Base-by-base conservation (phyloP, 495 filamentous ascomycete genomes). In the Oleoguttula mirabilis region DNA sequence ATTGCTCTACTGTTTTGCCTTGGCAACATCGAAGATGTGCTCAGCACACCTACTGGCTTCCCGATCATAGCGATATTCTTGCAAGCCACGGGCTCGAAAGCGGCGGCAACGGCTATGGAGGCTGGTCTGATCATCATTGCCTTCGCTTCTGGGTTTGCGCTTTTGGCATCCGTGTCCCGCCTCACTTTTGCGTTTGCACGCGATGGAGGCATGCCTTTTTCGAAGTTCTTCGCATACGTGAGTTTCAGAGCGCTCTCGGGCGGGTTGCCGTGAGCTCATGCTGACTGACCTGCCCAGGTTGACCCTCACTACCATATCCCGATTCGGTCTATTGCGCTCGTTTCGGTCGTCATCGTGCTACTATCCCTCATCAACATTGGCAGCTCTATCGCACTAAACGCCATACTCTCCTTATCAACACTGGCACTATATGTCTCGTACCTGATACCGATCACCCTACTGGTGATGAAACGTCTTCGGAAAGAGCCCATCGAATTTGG, bases 381-480 rank as follows among this genome's bases (percentile, higher is more conserved):
- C 22, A 17, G 5, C 22, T 10, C 43, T 4, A 33, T 56, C 4
- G 70, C 70, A 2, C 68, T 75, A 48, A 63, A 61, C 28, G 71
- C 68, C 7, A 63, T 73, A 30, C 55, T 72, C 30, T 69, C 69
- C 0, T 63, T 75, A 3, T 59, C 59, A 34, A 63, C 66, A 3
- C 54, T 68, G 36, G 65, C 57, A 0, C 51, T 73, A n/a, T 67
- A 67, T 24, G 57, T 68, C 37, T 72, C 70, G 10, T 75, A 75
- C 50, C 54, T 68, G 7, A 60, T 71, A 27, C 69, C 70, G 17
- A 59, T 66, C 22, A 14, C 62, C 14, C 59, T 71, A 10, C 45
- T 71, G 33, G 47, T 67, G 15, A 35, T 56, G 10, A 45, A 46
- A 19, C 36, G 41, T 15, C 17, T 44, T 19, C 41, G 32, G 4